Conservation (phyloP, 345 rosid genomes). For the Raphanus raphanistrum region DNA sequence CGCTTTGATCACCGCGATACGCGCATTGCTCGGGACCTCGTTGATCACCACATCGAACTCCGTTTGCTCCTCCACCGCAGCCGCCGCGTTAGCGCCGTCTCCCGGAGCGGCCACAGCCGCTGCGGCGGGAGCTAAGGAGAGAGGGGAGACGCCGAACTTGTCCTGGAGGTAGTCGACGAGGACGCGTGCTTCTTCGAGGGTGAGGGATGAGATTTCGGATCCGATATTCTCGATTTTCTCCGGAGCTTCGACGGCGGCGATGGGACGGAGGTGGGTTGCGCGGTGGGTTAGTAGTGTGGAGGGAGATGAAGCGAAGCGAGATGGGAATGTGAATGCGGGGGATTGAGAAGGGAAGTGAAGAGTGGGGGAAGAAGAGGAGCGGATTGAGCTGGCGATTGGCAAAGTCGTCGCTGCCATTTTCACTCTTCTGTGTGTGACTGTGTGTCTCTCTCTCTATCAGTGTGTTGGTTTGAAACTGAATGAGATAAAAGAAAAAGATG, state of each 20-base stretch:
- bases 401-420: conserved; percentile 46
- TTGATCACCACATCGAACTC: conserved; percentile 74
- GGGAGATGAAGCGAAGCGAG: conserved; percentile 25
- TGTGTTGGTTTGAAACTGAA: not conserved
- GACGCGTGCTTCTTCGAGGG: conserved; percentile 66
- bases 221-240: conserved; percentile 69
- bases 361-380: conserved; percentile 34
- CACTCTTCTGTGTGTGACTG: not conserved
- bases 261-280: conserved; percentile 46
- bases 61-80: conserved; percentile 65
- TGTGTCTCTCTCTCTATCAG: not conserved
- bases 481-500: not conserved
- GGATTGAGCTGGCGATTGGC: conserved; percentile 43
- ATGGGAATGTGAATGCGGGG: conserved; percentile 38
- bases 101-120: conserved; percentile 44
- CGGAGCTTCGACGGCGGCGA: conserved; percentile 60
- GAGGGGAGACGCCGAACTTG: conserved; percentile 75
- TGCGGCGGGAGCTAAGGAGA: conserved; percentile 57
- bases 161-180: conserved; percentile 84
- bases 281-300: conserved; percentile 41
- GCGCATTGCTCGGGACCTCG: conserved; percentile 63
- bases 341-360: conserved; percentile 2
- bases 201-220: conserved; percentile 54
- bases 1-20: conserved; percentile 77
- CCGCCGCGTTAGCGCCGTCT: conserved; percentile 35